phyloP scores from a whole-genome alignment of 2,329 filamentous ascomycete species.

The Pseudogymnoascus sp. region DNA sequence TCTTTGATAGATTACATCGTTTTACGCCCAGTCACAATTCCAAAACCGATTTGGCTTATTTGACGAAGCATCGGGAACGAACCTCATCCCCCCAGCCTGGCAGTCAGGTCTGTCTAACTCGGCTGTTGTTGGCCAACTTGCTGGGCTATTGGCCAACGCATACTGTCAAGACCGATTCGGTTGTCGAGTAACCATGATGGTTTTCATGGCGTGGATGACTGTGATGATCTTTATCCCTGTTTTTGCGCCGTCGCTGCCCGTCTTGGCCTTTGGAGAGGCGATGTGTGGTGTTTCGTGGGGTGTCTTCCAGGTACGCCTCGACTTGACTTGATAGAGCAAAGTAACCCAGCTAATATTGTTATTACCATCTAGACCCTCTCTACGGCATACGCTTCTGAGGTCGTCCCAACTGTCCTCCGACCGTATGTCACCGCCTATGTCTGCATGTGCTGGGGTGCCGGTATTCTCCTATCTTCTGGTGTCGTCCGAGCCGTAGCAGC shows the following conservation, averaged over 20 bases:
- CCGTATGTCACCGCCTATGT: slow-evolving; percentile 25
- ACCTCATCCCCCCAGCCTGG: slow-evolving; percentile 1
- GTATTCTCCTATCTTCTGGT: slow-evolving; percentile 23
- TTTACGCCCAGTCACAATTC: slow-evolving; percentile 15
- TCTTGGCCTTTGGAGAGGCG: slow-evolving; percentile 14
- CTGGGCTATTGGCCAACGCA: slow-evolving; percentile 27
- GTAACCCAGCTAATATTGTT: background rate
- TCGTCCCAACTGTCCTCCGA: slow-evolving; percentile 23
- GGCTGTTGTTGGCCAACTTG: slow-evolving; percentile 22
- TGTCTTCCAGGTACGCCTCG: slow-evolving; percentile 17
- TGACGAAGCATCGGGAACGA: slow-evolving; percentile 6
- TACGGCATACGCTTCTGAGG: slow-evolving; percentile 23
- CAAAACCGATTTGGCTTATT: slow-evolving; percentile 12
- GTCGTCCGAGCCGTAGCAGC: slow-evolving; percentile 21
- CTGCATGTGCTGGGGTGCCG: slow-evolving; percentile 25
- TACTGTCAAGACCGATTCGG: slow-evolving; percentile 27
- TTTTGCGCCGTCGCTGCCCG: slow-evolving; percentile 13
- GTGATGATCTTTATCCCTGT: slow-evolving; percentile 13
- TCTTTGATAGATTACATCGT: slow-evolving; percentile 17
- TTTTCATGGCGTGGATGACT: slow-evolving; percentile 16
- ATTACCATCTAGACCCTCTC: slow-evolving; percentile 13
- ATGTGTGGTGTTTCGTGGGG: slow-evolving; percentile 18
- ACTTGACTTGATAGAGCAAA: background rate
- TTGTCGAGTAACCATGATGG: slow-evolving; percentile 26
- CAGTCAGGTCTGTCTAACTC: slow-evolving; percentile 17